phyloP scores from a whole-genome alignment of 306 rosid species.

The Ochetophila trinervis region DNA sequence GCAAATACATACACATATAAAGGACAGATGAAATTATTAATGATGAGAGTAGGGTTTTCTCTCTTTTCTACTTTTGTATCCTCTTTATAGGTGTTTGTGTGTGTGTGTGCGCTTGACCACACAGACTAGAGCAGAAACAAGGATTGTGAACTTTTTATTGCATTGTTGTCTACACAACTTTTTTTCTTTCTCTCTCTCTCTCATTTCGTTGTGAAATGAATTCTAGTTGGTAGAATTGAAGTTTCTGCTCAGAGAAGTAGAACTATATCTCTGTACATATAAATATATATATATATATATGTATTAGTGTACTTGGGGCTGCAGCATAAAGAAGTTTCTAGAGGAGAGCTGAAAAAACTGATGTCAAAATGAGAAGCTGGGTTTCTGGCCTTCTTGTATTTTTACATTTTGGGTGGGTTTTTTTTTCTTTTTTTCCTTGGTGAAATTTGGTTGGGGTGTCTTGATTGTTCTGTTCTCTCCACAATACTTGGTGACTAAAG shows the following conservation, averaged over 20 bases:
- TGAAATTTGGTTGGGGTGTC: too few relatives aligned
- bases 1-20: constrained; percentile 64
- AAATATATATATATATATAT: constrained; percentile 3
- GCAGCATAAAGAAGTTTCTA: constrained; percentile 1
- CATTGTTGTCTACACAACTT: constrained; percentile 27
- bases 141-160: constrained; percentile 10
- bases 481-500: not conserved
- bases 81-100: constrained; percentile 27
- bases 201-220: constrained; percentile 14
- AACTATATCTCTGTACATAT: not conserved
- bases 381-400: not conserved
- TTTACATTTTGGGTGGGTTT: not conserved
- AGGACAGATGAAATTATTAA: constrained; percentile 54
- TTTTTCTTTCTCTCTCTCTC: not conserved
- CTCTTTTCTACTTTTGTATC: constrained; percentile 30
- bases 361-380: constrained; percentile 5
- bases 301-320: not conserved
- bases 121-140: constrained; percentile 40
- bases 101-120: constrained; percentile 39
- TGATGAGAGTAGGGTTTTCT: constrained; percentile 39
- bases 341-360: not conserved
- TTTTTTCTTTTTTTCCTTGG: too few relatives aligned
- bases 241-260: not conserved
- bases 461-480: too few relatives aligned
- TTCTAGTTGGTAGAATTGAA: not conserved